Percentiles rank a stretch among this genome's conserved stretches.
phyloP scores from a whole-genome alignment of 768 basidiomycete species.

The Boletus speciosus region DNA sequence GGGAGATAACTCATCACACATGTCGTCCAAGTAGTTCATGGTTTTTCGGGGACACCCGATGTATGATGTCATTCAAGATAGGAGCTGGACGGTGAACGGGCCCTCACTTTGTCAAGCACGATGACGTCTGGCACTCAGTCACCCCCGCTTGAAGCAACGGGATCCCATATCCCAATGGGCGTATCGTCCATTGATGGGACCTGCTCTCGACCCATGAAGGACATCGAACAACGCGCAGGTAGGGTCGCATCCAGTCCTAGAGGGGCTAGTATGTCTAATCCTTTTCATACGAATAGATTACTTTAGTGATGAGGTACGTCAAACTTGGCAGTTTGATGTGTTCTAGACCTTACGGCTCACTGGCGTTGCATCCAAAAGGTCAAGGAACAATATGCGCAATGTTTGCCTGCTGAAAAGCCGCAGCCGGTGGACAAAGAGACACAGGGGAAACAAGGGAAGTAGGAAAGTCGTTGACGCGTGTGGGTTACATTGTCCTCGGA shows the following conservation, averaged over 20 bases:
- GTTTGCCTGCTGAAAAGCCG: conserved; percentile 9
- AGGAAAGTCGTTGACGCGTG: background rate
- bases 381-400: conserved; percentile 21
- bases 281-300: conserved; percentile 17
- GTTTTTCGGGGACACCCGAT: conserved; percentile 22
- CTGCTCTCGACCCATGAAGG: conserved; percentile 36
- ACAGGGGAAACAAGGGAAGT: background rate
- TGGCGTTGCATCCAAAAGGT: conserved; percentile 3
- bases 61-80: conserved; percentile 26
- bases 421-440: conserved; percentile 7
- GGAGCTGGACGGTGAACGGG: background rate
- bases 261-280: background rate
- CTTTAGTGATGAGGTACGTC: conserved; percentile 29
- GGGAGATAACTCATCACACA: background rate
- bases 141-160: conserved; percentile 52
- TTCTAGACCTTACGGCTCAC: background rate
- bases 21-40: background rate
- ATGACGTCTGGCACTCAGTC: conserved; percentile 46
- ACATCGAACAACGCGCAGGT: conserved; percentile 47
- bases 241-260: conserved; percentile 1
- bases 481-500: background rate
- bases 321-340: background rate
- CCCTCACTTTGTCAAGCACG: background rate
- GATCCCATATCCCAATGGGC: conserved; percentile 46
- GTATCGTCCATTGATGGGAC: conserved; percentile 41